Evolutionary conservation across 768 basidiomycete genomes (phyloP), one percentile per base, ranked within the genome.

Genomic region (Coprinellus aureogranulatus): DNA sequence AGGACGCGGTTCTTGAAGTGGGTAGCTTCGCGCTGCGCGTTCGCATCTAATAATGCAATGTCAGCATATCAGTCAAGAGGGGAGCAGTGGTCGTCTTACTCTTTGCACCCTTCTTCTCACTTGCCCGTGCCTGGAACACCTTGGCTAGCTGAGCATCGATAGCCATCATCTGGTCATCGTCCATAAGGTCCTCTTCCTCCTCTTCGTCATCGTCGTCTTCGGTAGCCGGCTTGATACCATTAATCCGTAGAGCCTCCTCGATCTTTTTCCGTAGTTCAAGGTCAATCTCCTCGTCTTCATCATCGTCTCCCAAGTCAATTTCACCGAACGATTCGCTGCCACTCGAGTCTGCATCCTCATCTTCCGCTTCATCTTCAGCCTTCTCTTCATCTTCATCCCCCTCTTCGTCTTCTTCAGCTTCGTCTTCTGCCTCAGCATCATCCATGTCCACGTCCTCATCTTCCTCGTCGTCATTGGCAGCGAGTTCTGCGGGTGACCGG

Each of bases 131-230:
- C 58, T 82, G 82, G 82, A 99, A 96, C 28, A 94, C 87, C 52
- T 87, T 84, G 3, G 91, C 92, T 6, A 99, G 84, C 67, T 96
- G 89, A 49, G 91, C 90, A 67, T 99, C 96, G 26, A 98, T 84
- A 31, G 89, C 90, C 80, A 98, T 87, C 96, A 99, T 99, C 73
- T 97, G 92, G 25, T 98, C 95, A 67, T 99, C 96, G 67, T 97
- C 90, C 87, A 96, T 88, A 27, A 87, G 74, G 48, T 90, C 89
- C 59, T 87, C 85, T 12, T 83, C 83, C 27, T 79, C 78, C 37
- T 78, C 84, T 46, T 85, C 84, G 8, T 79, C 78, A 22, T 84
- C 82, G 6, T 78, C 78, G 22, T 84, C 83, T 8, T 82, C 82
- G 16, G 81, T 78, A 1, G 77, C 81, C 20, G 80, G 80, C 37